These are phyloP conservation scores for Syncephalis fuscata DNA, from an alignment of 371 early-diverging fungal genomes.

Conservation along the genomic window DNA sequence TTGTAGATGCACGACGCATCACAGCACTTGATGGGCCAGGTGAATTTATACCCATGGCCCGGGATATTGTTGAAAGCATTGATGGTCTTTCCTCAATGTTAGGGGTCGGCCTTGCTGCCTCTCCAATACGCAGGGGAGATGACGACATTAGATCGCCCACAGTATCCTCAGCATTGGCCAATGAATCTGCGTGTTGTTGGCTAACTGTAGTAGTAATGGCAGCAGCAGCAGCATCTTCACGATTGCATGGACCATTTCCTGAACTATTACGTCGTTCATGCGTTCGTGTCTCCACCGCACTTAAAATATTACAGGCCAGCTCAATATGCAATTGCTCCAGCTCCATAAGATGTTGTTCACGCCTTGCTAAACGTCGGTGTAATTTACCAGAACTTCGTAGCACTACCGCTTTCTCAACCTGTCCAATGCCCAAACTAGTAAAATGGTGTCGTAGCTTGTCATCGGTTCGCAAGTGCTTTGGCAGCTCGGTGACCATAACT, in stretches of 20 bases:
- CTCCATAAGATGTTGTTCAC: slow-evolving; percentile 12
- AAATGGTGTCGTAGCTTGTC: slow-evolving; percentile 16
- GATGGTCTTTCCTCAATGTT: slow-evolving; percentile 5
- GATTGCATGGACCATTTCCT: no score
- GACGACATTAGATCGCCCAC: slow-evolving; percentile 2
- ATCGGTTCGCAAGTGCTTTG: slow-evolving; percentile 17
- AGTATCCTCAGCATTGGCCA: slow-evolving; percentile 9
- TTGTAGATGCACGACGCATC: no score
- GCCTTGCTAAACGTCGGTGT: slow-evolving; percentile 14
- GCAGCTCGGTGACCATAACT: slow-evolving; percentile 19
- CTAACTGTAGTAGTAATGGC: no score
- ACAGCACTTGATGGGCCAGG: no score
- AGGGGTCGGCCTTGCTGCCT: neutral
- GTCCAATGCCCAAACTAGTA: slow-evolving; percentile 16
- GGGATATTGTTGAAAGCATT: slow-evolving; percentile 12
- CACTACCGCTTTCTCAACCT: slow-evolving; percentile 14
- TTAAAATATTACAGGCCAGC: slow-evolving; percentile 14
- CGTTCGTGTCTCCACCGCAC: slow-evolving; percentile 6
- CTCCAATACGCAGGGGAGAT: neutral
- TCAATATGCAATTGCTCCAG: slow-evolving; percentile 17
- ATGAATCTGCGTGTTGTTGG: neutral
- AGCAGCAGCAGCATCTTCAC: no score
- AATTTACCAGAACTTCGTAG: slow-evolving; percentile 10
- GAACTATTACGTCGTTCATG: no score
- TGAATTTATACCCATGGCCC: neutral